Evolutionary conservation across 768 basidiomycete genomes (phyloP).

Genomic region (Suillus spraguei): DNA sequence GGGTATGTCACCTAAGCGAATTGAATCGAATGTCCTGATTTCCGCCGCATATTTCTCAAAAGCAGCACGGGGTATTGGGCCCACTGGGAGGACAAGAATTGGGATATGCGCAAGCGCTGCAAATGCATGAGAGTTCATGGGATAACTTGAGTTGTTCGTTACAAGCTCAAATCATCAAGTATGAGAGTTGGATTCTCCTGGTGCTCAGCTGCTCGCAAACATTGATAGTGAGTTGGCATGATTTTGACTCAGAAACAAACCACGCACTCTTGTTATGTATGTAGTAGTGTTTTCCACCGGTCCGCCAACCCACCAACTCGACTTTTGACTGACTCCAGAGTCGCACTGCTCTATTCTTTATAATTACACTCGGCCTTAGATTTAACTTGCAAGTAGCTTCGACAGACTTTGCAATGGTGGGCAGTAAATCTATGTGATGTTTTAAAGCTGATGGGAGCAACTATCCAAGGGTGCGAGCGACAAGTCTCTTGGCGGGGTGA

Average conservation of each 20-base stretch:
- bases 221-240: slow-evolving; percentile 1
- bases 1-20: slow-evolving; percentile 84
- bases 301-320: slow-evolving; percentile 3
- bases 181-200: not conserved
- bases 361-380: slow-evolving; percentile 2
- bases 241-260: slow-evolving; percentile 4
- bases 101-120: slow-evolving; percentile 85
- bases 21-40: slow-evolving; percentile 69
- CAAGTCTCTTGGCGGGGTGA: slow-evolving; percentile 74
- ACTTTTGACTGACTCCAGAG: slow-evolving; percentile 20
- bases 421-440: not conserved
- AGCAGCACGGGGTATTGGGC: slow-evolving; percentile 63
- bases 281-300: not conserved
- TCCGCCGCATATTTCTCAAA: slow-evolving; percentile 78
- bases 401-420: slow-evolving; percentile 27
- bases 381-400: slow-evolving; percentile 1
- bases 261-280: slow-evolving; percentile 8
- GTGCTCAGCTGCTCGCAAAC: not conserved
- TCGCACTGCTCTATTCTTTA: slow-evolving; percentile 2
- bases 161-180: slow-evolving; percentile 5
- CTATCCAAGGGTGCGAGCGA: slow-evolving; percentile 73
- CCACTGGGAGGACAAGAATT: slow-evolving; percentile 86
- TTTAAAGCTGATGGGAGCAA: slow-evolving; percentile 10
- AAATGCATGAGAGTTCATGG: slow-evolving; percentile 74
- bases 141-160: slow-evolving; percentile 10